phyloP scores from a whole-genome alignment of 139 green algal genomes.

The Micromonas pusilla region DNA sequence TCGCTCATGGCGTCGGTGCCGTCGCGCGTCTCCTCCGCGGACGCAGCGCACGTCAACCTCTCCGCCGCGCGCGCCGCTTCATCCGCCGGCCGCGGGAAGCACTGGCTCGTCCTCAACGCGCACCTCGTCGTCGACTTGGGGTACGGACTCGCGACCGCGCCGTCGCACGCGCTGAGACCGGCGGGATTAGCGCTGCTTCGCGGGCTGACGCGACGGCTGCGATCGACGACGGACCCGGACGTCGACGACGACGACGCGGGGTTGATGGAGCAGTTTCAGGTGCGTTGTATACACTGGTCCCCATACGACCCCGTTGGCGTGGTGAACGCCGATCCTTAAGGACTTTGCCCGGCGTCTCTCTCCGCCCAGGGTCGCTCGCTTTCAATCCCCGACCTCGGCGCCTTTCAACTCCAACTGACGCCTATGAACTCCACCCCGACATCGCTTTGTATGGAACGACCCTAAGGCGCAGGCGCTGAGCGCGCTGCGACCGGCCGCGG shows the following conservation, averaged over 20 bases:
- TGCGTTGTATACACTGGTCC: too few species aligned
- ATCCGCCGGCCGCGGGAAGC: neutral
- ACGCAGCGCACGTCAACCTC: neutral
- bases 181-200: neutral
- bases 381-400: too few species aligned
- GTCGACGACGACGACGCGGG: neutral
- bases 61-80: too few species aligned
- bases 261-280: neutral
- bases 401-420: too few species aligned
- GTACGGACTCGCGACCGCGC: neutral
- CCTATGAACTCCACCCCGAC: too few species aligned
- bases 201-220: neutral
- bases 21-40: neutral
- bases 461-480: neutral
- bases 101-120: neutral
- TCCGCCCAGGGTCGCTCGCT: too few species aligned
- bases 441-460: too few species aligned
- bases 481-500: neutral
- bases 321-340: too few species aligned
- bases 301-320: too few species aligned
- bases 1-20: neutral
- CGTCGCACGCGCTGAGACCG: neutral
- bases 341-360: too few species aligned
- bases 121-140: neutral
- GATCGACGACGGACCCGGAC: neutral